These are phyloP conservation scores for Mycena crocata DNA, from an alignment of 768 basidiomycete species.

Conservation along the genomic window DNA sequence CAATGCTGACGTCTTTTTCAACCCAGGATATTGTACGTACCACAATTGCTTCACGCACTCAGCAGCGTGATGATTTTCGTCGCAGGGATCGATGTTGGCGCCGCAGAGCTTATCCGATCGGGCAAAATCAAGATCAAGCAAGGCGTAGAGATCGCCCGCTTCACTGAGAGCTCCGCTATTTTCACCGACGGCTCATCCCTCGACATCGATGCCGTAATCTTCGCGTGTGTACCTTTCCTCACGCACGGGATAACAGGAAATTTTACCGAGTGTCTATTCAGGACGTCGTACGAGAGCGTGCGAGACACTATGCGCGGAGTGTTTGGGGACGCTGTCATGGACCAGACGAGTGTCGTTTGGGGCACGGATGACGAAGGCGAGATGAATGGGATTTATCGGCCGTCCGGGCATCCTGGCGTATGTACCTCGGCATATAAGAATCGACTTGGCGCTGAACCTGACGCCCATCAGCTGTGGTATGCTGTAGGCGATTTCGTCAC, in stretches of 20 bases:
- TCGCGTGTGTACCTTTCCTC: constrained; percentile 45
- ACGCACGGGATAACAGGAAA: neutral
- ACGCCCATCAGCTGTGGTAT: constrained; percentile 7
- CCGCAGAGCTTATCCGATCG: constrained; percentile 59
- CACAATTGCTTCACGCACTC: neutral
- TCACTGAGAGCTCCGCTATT: constrained; percentile 46
- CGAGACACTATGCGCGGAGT: constrained; percentile 15
- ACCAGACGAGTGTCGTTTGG: constrained; percentile 14
- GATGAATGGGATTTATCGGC: constrained; percentile 10
- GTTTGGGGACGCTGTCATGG: constrained; percentile 12
- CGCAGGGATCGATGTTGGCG: constrained; percentile 59
- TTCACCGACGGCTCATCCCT: constrained; percentile 54
- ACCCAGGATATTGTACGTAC: constrained; percentile 9
- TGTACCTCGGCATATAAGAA: neutral
- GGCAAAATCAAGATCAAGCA: constrained; percentile 71
- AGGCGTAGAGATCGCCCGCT: constrained; percentile 53
- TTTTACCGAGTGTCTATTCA: neutral
- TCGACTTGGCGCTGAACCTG: neutral
- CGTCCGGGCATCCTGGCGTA: constrained; percentile 17
- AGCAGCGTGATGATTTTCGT: too few species aligned
- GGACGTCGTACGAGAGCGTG: constrained; percentile 12
- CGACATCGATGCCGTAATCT: constrained; percentile 57
- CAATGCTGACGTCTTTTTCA: neutral
- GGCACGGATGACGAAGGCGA: constrained; percentile 18
- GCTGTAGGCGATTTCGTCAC: constrained; percentile 7